These are phyloP conservation scores for Collybiopsis luxurians DNA, from an alignment of 768 basidiomycete species.

Conservation along the genomic window DNA sequence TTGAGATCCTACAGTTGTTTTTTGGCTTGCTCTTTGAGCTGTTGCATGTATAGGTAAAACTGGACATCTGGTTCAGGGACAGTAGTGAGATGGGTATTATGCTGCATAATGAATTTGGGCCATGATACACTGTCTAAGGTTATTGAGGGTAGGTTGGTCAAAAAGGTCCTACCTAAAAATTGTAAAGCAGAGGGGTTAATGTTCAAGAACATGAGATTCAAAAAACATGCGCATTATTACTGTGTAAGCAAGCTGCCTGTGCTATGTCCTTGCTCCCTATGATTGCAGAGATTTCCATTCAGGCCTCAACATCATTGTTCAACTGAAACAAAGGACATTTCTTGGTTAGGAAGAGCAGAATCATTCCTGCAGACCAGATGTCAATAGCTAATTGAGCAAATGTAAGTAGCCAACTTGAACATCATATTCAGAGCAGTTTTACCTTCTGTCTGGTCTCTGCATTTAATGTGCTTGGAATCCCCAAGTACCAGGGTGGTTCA, in stretches of 20 bases:
- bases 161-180: conserved; percentile 77
- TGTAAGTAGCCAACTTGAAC: neutral
- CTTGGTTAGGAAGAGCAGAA: conserved; percentile 82
- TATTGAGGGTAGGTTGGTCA: conserved; percentile 86
- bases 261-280: conserved; percentile 85
- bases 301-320: conserved; percentile 89
- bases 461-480: too few relatives aligned
- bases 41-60: conserved; percentile 52
- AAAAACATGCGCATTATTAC: conserved; percentile 45
- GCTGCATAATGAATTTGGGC: conserved; percentile 68
- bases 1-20: neutral
- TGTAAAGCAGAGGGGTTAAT: neutral
- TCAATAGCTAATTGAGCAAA: conserved; percentile 71
- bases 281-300: conserved; percentile 91
- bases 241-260: conserved; percentile 81
- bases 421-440: conserved; percentile 20
- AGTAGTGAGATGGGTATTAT: conserved; percentile 69
- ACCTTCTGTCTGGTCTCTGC: conserved; percentile 91
- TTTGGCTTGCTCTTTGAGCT: neutral
- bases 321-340: conserved; percentile 96
- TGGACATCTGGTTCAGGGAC: conserved; percentile 48
- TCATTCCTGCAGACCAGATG: conserved; percentile 93
- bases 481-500: too few relatives aligned
- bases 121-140: conserved; percentile 65
- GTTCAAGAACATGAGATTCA: conserved; percentile 12